Evolutionary conservation across 352 stramenopile genomes (phyloP).

Genomic region (Pythium dissotocum): DNA sequence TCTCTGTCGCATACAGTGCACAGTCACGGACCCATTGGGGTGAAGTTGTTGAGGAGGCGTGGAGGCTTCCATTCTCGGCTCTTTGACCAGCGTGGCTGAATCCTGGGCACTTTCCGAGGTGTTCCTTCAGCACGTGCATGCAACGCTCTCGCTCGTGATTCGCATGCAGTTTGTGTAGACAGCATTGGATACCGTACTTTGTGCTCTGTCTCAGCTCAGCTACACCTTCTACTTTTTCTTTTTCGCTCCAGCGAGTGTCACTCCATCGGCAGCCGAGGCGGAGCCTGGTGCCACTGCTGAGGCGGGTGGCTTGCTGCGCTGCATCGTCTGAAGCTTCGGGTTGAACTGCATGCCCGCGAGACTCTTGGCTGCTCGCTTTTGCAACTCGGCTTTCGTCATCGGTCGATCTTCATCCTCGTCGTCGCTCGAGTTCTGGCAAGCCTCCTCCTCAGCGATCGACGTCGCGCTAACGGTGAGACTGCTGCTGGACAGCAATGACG

Average conservation of each 20-base stretch:
- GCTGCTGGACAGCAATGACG: conserved; percentile 21
- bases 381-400: conserved; percentile 64
- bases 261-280: background rate
- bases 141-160: background rate
- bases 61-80: background rate
- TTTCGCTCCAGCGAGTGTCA: background rate
- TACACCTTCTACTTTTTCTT: conserved; percentile 40
- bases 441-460: conserved; percentile 55
- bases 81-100: background rate
- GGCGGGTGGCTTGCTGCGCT: background rate
- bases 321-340: conserved; percentile 40
- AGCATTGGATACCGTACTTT: background rate
- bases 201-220: background rate
- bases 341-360: conserved; percentile 50
- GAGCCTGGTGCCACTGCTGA: background rate
- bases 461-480: conserved; percentile 17
- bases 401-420: conserved; percentile 65
- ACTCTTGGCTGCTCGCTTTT: conserved; percentile 54
- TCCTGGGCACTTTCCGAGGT: too few species aligned
- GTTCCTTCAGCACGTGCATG: background rate
- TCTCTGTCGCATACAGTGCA: background rate
- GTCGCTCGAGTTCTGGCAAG: conserved; percentile 43
- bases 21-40: too few species aligned
- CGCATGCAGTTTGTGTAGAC: background rate
- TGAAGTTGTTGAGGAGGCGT: background rate